A percentile compares a stretch with the other conserved stretches of the same genome.
Evolutionary conservation across 495 filamentous ascomycete species (phyloP).

Genomic region (Penicilliopsis zonata): DNA sequence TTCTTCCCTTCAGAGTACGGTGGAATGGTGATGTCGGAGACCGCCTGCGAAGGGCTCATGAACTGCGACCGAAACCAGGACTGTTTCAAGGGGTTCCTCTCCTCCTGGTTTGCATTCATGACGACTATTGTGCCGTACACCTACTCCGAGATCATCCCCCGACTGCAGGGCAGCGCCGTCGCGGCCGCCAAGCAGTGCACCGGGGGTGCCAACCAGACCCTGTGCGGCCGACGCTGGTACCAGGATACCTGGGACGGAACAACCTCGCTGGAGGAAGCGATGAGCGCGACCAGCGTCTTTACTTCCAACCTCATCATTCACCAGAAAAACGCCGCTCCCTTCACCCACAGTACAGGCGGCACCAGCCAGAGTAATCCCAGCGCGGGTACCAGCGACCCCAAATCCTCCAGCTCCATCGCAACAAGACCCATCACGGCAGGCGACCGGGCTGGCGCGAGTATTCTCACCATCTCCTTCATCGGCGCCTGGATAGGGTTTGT

Average conservation of each 20-base stretch:
- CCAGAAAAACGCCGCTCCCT: constrained; percentile 29
- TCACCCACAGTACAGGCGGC: constrained; percentile 49
- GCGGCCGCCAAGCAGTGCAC: constrained; percentile 57
- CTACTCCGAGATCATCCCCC: constrained; percentile 42
- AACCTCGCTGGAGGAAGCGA: constrained; percentile 35
- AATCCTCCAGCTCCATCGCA: no score
- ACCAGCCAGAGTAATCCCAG: constrained; percentile 49
- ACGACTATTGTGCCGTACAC: constrained; percentile 57
- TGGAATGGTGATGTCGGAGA: constrained; percentile 50
- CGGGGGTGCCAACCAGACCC: constrained; percentile 40
- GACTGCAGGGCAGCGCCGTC: constrained; percentile 47
- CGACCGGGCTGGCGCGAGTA: no score
- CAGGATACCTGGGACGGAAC: constrained; percentile 46
- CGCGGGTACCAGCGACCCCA: constrained; percentile 38
- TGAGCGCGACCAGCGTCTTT: constrained; percentile 38
- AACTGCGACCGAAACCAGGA: constrained; percentile 62
- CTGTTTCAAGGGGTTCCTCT: constrained; percentile 65
- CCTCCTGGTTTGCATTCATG: constrained; percentile 56
- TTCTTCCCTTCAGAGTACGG: constrained; percentile 44
- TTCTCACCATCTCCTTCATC: no score
- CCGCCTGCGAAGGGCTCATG: constrained; percentile 52
- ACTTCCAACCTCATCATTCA: constrained; percentile 38
- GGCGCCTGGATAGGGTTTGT: no score
- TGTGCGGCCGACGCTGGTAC: constrained; percentile 64
- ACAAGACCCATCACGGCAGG: no score